A percentile compares a stretch with the other conserved stretches of the same genome.
These are phyloP conservation scores for Nemania bipapillata DNA, from an alignment of 2,329 filamentous ascomycete species.

Conservation along the genomic window DNA sequence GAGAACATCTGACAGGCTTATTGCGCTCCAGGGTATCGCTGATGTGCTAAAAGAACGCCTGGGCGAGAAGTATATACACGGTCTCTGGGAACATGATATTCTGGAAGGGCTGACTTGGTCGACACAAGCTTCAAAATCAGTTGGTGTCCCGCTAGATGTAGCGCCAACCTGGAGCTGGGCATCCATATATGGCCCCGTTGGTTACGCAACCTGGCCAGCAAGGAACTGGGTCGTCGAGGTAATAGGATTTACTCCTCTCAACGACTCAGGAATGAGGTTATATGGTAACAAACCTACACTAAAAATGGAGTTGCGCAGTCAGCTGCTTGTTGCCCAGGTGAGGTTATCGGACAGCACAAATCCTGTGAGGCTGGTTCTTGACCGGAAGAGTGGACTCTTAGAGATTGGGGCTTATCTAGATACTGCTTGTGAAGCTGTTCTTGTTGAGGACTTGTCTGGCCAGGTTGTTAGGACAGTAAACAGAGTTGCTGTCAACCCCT, in stretches of 20 bases:
- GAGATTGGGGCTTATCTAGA: background rate
- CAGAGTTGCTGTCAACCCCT: background rate
- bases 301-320: background rate
- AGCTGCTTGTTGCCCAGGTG: background rate
- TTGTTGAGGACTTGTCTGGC: background rate
- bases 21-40: background rate
- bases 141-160: background rate
- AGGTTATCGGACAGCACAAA: background rate
- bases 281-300: background rate
- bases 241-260: background rate
- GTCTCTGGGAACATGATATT: background rate
- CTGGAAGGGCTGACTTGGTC: slow-evolving; percentile 3
- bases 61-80: background rate
- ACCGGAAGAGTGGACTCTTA: background rate
- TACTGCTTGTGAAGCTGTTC: background rate
- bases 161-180: slow-evolving; percentile 7
- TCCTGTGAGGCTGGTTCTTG: background rate
- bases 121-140: background rate
- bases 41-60: background rate
- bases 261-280: background rate
- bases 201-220: background rate
- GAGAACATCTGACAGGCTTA: background rate
- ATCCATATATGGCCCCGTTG: background rate
- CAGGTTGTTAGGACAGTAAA: background rate
- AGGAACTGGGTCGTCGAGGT: background rate